Base-by-base conservation (phyloP, 129 eudicot species). In the Apium graveolens region DNA sequence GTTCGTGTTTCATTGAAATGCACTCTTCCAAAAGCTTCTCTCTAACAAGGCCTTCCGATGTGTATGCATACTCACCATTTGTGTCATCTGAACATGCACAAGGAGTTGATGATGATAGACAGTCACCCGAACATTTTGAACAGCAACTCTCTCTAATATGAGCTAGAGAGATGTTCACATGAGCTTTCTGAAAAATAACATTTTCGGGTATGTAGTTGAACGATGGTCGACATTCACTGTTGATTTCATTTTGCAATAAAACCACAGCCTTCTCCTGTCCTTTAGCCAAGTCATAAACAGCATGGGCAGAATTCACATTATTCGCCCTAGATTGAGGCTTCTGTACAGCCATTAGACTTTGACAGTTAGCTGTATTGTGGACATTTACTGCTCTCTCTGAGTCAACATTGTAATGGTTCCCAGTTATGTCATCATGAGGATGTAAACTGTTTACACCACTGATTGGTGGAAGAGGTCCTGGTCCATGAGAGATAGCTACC, bases 1-100 rank as follows among this genome's bases (percentile, higher is more conserved):
- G 97, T 65, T 88, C 87, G 17, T 88, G 91, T 42, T 87, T 90
- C 94, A 88, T 88, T 55, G 97, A 90, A 75, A 95, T 82, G 60
- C 90, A 90, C 81, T 85, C 92, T 5, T 87, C 84, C 68, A 95
- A 71, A 83, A 91, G 79, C 68, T 79, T 89, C 85, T 89, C 96
- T 73, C 82, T 92, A 8, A 89, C 94, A 77, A 92, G 88, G n/a
- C 99, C 99, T 5, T 95, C 96, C 29, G 71, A 39, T 31, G 97
- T 95, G 44, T 95, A 95, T 0, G 94, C 93, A 84, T 83, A 88
- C 74, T 90, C 94, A 62, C 92, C 92, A n/a, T 96, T 89, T 12
- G 84, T 83, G 77, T 81, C 87, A 60, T 80, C 78, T 35, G 96
- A 86, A 87, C 99, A 95, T 7, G 85, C 92, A 85, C 99, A 92